These are phyloP conservation scores for Globisporangium polare DNA, from an alignment of 352 stramenopile species.

Conservation along the genomic window DNA sequence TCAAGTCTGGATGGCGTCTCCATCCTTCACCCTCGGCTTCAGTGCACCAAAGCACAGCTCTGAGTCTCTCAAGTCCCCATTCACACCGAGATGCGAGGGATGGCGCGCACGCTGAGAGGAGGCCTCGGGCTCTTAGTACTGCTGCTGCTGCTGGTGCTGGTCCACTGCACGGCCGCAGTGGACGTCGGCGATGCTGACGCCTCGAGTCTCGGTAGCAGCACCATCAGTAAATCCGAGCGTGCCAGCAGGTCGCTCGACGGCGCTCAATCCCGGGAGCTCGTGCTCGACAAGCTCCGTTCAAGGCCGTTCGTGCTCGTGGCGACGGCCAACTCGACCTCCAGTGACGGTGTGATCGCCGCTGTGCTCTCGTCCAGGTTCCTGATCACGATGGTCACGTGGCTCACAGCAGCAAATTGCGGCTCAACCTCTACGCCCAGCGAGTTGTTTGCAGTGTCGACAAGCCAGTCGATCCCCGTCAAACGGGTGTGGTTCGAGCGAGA, in stretches of 20 bases:
- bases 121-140: neutral
- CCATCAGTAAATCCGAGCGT: neutral
- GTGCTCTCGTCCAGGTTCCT: neutral
- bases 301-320: neutral
- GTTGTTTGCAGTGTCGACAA: neutral
- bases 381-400: neutral
- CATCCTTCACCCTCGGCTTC: too few species aligned
- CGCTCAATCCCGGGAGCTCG: neutral
- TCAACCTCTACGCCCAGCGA: neutral
- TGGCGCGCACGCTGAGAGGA: neutral
- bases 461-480: neutral
- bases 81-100: neutral
- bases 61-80: too few species aligned
- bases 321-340: neutral
- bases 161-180: neutral
- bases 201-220: neutral
- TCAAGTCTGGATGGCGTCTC: too few species aligned
- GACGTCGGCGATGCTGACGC: neutral
- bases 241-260: neutral
- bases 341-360: neutral
- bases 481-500: constrained; percentile 1
- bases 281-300: neutral
- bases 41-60: too few species aligned
- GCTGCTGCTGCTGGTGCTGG: neutral
- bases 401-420: neutral